Evolutionary conservation across 2,329 filamentous ascomycete genomes (phyloP).

Genomic region (Talaromyces rugulosus): DNA sequence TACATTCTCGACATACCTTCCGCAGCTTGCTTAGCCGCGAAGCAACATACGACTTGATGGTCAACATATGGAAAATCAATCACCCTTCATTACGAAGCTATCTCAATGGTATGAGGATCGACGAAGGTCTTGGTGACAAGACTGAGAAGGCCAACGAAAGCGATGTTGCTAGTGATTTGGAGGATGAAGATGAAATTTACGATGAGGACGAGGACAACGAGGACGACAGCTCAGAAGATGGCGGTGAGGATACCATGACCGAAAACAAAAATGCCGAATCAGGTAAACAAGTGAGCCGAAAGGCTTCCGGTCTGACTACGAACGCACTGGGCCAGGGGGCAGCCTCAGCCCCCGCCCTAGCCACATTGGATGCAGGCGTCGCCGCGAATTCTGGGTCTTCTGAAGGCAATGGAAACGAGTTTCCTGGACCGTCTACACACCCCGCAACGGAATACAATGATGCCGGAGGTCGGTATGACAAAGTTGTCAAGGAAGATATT

Average conservation of each 20-base stretch:
- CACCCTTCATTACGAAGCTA: constrained; percentile 90
- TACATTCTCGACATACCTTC: constrained; percentile 93
- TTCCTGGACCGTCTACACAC: constrained; percentile 79
- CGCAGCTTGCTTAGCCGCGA: constrained; percentile 92
- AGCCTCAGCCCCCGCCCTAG: constrained; percentile 32
- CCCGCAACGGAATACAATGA: constrained; percentile 83
- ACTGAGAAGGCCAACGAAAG: constrained; percentile 72
- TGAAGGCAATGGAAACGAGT: constrained; percentile 53
- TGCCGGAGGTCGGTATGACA: constrained; percentile 73
- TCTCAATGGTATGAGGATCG: constrained; percentile 78
- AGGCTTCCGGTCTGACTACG: constrained; percentile 58
- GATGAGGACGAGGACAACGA: constrained; percentile 50
- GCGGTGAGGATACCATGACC: constrained; percentile 49
- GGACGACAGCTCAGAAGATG: constrained; percentile 60
- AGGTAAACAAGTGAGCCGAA: constrained; percentile 59
- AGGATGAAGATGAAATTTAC: constrained; percentile 63
- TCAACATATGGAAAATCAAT: constrained; percentile 97
- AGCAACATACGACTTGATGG: constrained; percentile 92
- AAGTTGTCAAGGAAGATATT: constrained; percentile 76
- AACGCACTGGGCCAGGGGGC: constrained; percentile 30
- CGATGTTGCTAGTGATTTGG: constrained; percentile 71
- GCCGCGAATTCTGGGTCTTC: constrained; percentile 44
- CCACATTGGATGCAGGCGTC: constrained; percentile 38
- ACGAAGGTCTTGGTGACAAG: constrained; percentile 79
- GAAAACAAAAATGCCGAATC: constrained; percentile 48